Percentiles rank a stretch among this genome's conserved stretches.
Evolutionary conservation across 2,329 filamentous ascomycete species (phyloP).

Genomic region (Paecilomyces sp.): DNA sequence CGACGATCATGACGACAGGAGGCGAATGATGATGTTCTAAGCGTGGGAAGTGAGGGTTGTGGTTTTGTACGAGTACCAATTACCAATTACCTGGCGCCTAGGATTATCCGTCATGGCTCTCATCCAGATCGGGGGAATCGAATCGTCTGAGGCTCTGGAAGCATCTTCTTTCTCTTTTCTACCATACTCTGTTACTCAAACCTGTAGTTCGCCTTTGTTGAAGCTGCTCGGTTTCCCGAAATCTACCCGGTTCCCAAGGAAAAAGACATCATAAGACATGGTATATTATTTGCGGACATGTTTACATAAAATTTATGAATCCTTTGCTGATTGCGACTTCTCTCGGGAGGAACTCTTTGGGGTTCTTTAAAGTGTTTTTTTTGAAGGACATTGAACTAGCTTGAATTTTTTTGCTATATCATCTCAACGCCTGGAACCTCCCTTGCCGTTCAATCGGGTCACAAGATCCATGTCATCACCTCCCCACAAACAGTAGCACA

Average conservation of each 20-base stretch:
- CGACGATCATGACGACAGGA: constrained; percentile 18
- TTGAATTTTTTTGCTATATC: constrained; percentile 26
- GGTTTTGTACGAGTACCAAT: constrained; percentile 4
- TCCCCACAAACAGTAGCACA: constrained; percentile 32
- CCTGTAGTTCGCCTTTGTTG: neutral
- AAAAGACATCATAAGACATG: neutral
- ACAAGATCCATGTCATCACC: constrained; percentile 20
- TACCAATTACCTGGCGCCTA: neutral
- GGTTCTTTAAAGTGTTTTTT: neutral
- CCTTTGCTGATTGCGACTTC: constrained; percentile 26
- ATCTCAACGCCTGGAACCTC: constrained; percentile 33
- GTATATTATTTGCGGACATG: constrained; percentile 1
- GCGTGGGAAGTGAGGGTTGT: constrained; percentile 8
- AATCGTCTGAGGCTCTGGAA: constrained; percentile 13
- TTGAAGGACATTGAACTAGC: constrained; percentile 18
- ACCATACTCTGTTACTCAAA: neutral
- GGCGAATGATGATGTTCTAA: constrained; percentile 22
- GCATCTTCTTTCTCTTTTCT: constrained; percentile 3
- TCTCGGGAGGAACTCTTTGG: constrained; percentile 3
- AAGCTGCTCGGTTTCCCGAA: constrained; percentile 4
- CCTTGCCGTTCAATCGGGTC: constrained; percentile 25
- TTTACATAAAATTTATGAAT: constrained; percentile 24
- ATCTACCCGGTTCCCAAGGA: constrained; percentile 6
- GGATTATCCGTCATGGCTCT: neutral
- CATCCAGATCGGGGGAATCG: neutral